phyloP scores from a whole-genome alignment of 1,284 basidiomycete species.

The Pascua sp. region DNA sequence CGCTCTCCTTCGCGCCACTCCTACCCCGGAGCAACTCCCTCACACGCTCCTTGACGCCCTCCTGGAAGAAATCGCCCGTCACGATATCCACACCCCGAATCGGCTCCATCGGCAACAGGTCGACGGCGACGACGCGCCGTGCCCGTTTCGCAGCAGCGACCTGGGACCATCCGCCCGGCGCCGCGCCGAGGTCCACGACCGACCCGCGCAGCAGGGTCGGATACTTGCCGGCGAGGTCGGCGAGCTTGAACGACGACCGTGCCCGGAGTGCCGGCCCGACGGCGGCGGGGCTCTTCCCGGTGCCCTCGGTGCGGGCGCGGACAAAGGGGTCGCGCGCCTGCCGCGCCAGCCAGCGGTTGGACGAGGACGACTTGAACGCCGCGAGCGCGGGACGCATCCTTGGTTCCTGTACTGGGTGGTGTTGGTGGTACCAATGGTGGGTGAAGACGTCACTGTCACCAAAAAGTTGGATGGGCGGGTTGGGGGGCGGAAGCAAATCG shows the following conservation, averaged over 20 bases:
- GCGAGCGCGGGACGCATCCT: conserved; percentile 17
- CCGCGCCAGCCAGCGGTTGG: conserved; percentile 45
- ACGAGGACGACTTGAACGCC: conserved; percentile 32
- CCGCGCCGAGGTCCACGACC: conserved; percentile 78
- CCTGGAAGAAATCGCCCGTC: conserved; percentile 70
- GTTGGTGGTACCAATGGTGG: not conserved
- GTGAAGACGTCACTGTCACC: not conserved
- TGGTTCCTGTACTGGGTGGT: too few relatives aligned
- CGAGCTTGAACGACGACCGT: conserved; percentile 78
- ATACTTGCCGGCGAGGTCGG: conserved; percentile 33
- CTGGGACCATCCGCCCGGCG: conserved; percentile 85
- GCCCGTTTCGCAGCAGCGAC: conserved; percentile 59
- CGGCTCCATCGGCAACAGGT: conserved; percentile 64
- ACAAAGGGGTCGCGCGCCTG: conserved; percentile 47
- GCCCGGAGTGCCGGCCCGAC: conserved; percentile 59
- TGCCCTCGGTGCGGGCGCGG: conserved; percentile 32
- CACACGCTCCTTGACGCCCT: conserved; percentile 56
- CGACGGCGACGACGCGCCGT: conserved; percentile 62
- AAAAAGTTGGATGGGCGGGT: not conserved
- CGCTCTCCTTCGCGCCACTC: not conserved
- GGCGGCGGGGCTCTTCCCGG: too few relatives aligned
- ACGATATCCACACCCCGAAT: conserved; percentile 66
- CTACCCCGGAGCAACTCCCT: conserved; percentile 1
- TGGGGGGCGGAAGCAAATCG: conserved; percentile 3
- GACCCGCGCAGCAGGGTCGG: conserved; percentile 54